Percentiles rank a stretch among this genome's conserved stretches.
Conservation (phyloP, 768 basidiomycete genomes). For the Melanogaster broomeanus region DNA sequence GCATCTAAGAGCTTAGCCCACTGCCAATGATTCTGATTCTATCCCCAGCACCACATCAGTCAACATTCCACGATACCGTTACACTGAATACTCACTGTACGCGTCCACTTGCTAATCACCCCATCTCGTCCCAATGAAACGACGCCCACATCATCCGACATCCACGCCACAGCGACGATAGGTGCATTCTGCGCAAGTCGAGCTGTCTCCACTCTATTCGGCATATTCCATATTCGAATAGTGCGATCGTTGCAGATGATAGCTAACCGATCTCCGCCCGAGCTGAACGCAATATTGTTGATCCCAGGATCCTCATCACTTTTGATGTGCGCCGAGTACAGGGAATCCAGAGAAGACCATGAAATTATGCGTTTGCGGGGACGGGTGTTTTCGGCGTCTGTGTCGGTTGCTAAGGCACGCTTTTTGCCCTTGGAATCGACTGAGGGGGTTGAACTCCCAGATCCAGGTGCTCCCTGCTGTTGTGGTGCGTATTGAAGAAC, state of each 20-base stretch:
- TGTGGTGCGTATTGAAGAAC: constrained; percentile 29
- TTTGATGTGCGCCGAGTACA: constrained; percentile 39
- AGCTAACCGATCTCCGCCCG: constrained; percentile 57
- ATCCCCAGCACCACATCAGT: neutral
- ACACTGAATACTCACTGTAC: constrained; percentile 41
- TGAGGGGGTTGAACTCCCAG: constrained; percentile 29
- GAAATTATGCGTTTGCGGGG: constrained; percentile 36
- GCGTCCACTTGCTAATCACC: constrained; percentile 58
- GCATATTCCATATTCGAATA: constrained; percentile 64
- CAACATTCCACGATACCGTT: neutral
- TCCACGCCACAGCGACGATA: constrained; percentile 56
- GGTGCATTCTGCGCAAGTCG: constrained; percentile 53
- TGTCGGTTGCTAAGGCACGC: constrained; percentile 33
- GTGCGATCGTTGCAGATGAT: constrained; percentile 62
- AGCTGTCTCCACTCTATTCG: constrained; percentile 50
- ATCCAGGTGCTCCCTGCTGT: constrained; percentile 12
- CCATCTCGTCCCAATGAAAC: constrained; percentile 61
- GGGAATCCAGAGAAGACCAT: constrained; percentile 52
- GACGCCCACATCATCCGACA: constrained; percentile 57
- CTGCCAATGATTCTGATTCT: constrained; percentile 55
- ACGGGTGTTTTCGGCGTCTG: constrained; percentile 27
- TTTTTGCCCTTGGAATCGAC: constrained; percentile 38
- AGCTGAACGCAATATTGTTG: constrained; percentile 48
- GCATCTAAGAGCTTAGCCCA: constrained; percentile 57
- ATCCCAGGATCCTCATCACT: constrained; percentile 52